Conservation (phyloP, 176 grass and related monocot species). For the Elymus sibiricus region DNA sequence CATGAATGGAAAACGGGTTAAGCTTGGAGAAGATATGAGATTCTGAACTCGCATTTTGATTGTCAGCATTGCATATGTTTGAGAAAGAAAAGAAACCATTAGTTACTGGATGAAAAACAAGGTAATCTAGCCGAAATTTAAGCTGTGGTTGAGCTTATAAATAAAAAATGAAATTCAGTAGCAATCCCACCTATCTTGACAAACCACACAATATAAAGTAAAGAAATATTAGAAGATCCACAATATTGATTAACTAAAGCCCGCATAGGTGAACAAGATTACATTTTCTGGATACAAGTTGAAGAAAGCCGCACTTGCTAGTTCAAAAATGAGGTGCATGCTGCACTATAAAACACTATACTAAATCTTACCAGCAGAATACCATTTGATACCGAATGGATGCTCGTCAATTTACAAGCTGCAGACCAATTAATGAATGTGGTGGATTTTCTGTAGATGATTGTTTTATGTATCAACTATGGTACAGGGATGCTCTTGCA, state of each 20-base stretch:
- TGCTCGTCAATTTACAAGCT: not conserved
- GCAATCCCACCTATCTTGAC: not conserved
- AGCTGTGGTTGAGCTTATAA: not conserved
- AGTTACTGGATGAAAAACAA: not conserved
- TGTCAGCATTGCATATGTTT: not conserved
- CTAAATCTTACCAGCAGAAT: not conserved
- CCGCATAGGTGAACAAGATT: not conserved
- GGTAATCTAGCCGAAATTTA: not conserved
- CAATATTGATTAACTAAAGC: not conserved
- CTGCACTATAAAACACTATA: not conserved
- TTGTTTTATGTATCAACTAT: constrained; percentile 8
- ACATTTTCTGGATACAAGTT: not conserved
- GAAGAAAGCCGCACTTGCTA: not conserved
- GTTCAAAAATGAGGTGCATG: not conserved
- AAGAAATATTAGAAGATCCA: not conserved
- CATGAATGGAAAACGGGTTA: not conserved
- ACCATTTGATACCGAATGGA: not conserved
- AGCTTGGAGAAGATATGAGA: not conserved
- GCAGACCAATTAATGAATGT: not conserved
- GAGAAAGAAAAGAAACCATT: not conserved
- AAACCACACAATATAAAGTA: not conserved
- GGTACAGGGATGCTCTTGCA: constrained; percentile 32
- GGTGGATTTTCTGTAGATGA: constrained; percentile 28
- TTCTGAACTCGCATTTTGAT: not conserved
- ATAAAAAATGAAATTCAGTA: not conserved